These are phyloP conservation scores for Fraxinus floribunda DNA, from an alignment of 305 asterid genomes.

Conservation along the genomic window DNA sequence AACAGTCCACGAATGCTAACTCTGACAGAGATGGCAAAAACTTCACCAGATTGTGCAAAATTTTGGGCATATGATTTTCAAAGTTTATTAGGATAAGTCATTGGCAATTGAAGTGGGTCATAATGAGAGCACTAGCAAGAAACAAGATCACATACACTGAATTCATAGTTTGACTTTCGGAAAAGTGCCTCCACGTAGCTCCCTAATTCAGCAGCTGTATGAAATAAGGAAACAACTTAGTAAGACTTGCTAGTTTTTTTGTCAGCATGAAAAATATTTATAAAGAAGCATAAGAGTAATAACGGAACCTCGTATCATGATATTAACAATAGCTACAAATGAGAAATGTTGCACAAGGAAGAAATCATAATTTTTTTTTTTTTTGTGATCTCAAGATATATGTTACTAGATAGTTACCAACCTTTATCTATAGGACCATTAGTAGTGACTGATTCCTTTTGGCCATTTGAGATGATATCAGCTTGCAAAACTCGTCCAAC, in stretches of 20 bases:
- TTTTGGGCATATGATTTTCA: background rate
- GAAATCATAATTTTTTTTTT: background rate
- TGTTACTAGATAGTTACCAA: constrained; percentile 24
- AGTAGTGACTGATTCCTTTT: constrained; percentile 56
- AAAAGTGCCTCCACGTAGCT: constrained; percentile 67
- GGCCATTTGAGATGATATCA: constrained; percentile 68
- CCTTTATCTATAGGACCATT: constrained; percentile 72
- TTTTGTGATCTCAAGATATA: background rate
- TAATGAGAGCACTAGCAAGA: background rate
- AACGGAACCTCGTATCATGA: background rate
- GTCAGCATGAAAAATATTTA: background rate
- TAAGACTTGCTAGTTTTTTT: background rate
- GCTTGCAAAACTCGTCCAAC: constrained; percentile 86
- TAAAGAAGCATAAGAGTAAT: background rate
- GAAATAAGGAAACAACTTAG: constrained; percentile 4
- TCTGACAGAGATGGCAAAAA: background rate
- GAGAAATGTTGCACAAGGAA: constrained; percentile 12
- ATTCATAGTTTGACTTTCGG: constrained; percentile 71
- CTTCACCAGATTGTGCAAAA: background rate
- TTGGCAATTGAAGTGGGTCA: background rate
- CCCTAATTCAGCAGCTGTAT: constrained; percentile 67
- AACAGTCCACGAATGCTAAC: background rate
- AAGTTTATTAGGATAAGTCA: background rate
- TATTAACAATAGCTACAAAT: background rate
- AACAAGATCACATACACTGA: constrained; percentile 55